A percentile compares a stretch with the other conserved stretches of the same genome.
These are phyloP conservation scores for Trichaptum fuscoviolaceum DNA, from an alignment of 768 basidiomycete genomes.

Conservation along the genomic window DNA sequence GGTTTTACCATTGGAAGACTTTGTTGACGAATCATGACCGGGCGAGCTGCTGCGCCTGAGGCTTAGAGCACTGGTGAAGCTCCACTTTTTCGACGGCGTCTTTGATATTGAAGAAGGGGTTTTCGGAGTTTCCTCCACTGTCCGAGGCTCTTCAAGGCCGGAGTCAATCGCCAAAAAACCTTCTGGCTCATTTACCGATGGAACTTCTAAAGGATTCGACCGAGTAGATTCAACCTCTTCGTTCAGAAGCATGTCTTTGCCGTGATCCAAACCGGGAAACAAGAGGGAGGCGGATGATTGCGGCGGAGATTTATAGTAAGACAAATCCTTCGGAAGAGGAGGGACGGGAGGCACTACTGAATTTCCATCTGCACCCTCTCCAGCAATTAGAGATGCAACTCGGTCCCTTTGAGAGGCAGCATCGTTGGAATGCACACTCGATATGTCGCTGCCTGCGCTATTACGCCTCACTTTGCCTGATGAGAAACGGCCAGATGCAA, in stretches of 20 bases:
- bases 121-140: slow-evolving; percentile 14
- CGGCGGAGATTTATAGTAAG: slow-evolving; percentile 69
- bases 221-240: slow-evolving; percentile 46
- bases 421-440: slow-evolving; percentile 69
- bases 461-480: slow-evolving; percentile 64
- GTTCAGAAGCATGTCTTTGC: slow-evolving; percentile 20
- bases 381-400: slow-evolving; percentile 54
- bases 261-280: slow-evolving; percentile 31
- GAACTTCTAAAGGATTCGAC: slow-evolving; percentile 47
- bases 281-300: slow-evolving; percentile 49
- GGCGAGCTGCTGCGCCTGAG: slow-evolving; percentile 67
- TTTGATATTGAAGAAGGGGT: slow-evolving; percentile 47
- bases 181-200: slow-evolving; percentile 22
- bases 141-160: not conserved
- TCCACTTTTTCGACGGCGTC: slow-evolving; percentile 96
- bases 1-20: not conserved
- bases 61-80: slow-evolving; percentile 82
- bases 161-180: not conserved
- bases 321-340: slow-evolving; percentile 85
- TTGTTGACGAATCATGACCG: slow-evolving; percentile 41
- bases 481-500: slow-evolving; percentile 67
- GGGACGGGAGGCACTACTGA: slow-evolving; percentile 83
- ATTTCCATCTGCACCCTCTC: slow-evolving; percentile 55
- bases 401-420: slow-evolving; percentile 61
- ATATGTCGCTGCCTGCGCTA: slow-evolving; percentile 83